Evolutionary conservation across 148 eudicot species (phyloP).

Genomic region (Nyssa sinensis): DNA sequence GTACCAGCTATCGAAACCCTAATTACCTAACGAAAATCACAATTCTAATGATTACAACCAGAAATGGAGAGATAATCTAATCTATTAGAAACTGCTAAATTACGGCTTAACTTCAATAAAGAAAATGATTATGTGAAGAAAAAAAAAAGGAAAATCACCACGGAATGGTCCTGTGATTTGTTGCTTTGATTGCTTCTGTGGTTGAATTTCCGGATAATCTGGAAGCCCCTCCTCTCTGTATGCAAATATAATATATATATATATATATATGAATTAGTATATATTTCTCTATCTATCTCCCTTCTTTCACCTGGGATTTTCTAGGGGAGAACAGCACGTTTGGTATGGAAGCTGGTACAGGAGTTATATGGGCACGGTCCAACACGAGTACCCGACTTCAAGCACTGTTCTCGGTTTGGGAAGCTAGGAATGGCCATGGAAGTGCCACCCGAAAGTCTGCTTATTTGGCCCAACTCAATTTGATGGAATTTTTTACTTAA

Average conservation of each 20-base stretch:
- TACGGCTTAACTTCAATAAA: background rate
- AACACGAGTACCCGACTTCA: too few species aligned
- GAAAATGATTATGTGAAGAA: background rate
- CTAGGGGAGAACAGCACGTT: too few species aligned
- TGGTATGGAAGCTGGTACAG: too few species aligned
- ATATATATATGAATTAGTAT: background rate
- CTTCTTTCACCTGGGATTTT: too few species aligned
- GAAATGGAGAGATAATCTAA: too few species aligned
- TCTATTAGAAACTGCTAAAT: background rate
- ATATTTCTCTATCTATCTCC: background rate
- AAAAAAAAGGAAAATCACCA: background rate
- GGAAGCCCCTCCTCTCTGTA: background rate
- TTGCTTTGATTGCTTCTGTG: background rate
- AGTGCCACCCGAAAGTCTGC: too few species aligned
- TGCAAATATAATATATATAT: background rate
- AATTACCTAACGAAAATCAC: background rate
- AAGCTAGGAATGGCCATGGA: too few species aligned
- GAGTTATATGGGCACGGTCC: too few species aligned
- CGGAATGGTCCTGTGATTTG: background rate
- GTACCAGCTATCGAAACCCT: constrained; percentile 5
- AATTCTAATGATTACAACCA: too few species aligned
- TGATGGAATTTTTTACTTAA: too few species aligned
- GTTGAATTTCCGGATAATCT: background rate
- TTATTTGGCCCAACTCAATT: too few species aligned
- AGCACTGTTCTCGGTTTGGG: too few species aligned